Base-by-base conservation (phyloP, 805 yeast species). In the Schizosaccharomyces osmophilus region DNA sequence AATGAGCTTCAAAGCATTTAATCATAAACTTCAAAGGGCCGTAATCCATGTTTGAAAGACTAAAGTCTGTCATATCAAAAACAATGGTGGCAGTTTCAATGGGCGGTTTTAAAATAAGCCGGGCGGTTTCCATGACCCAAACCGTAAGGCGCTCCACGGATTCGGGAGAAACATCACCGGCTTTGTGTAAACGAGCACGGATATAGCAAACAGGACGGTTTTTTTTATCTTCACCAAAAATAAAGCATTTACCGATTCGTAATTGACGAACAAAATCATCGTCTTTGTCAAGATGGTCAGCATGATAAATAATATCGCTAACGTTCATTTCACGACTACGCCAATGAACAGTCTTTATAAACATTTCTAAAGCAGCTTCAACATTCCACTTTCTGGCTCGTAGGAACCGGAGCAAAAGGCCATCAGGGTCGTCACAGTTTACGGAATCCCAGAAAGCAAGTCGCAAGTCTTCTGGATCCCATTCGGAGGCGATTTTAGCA, bases 331-430 rank as follows among this genome's bases (percentile, higher is more conserved):
- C 84, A 48, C 77, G 75, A n/a, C 74, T 64, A 69, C 97, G 81
- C 98, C 98, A 90, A 64, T 79, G 80, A 74, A 93, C 97, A 73
- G 96, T 89, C 64, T 79, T 82, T 63, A 77, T 80, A 70, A 78
- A 89, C 98, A 90, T 90, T 64, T 78, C 81, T 68, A 79, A 78
- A 36, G 97, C 85, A 68, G 82, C 80, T 63, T 75, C 78, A 42
- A 89, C 76, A 68, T 88, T 95, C 70, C 94, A 93, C 77, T 89
- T 89, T 73, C 98, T 82, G 8, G 98, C 98, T 70, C 98, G 82
- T 65, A 93, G 77, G 73, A 93, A 93, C 67, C 98, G 82, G 64
- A 82, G 72, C 68, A 76, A 74, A 2, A 93, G 79, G 15, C 95
- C 87, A 71, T 93, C 98, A 3, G 94, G 85, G 59, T 83, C 77